Evolutionary conservation across 2,329 filamentous ascomycete species (phyloP).

Genomic region (Arthrinium phaeospermum): DNA sequence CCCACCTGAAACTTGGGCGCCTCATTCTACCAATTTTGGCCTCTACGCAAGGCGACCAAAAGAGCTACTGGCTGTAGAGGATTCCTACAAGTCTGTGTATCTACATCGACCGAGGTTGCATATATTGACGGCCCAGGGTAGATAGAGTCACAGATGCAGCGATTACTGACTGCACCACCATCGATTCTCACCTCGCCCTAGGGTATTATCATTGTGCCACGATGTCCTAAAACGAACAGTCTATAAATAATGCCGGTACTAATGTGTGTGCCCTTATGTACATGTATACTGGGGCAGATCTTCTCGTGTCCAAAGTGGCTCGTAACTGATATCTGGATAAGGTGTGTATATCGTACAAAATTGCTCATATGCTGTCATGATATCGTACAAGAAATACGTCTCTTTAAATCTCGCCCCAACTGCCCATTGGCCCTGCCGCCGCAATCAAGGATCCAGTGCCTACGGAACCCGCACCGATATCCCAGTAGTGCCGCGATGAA

Average conservation of each 20-base stretch:
- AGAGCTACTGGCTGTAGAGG: background rate
- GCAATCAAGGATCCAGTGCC: constrained; percentile 77
- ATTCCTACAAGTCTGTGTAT: background rate
- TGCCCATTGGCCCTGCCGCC: constrained; percentile 71
- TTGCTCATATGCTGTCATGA: background rate
- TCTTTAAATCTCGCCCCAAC: constrained; percentile 73
- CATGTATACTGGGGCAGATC: background rate
- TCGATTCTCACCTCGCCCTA: background rate
- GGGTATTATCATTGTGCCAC: background rate
- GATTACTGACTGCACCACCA: background rate
- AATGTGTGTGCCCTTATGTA: background rate
- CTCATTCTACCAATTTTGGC: background rate
- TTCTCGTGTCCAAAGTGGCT: background rate
- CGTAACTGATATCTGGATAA: background rate
- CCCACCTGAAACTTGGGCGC: constrained; percentile 22
- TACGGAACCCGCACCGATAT: constrained; percentile 76
- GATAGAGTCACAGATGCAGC: background rate
- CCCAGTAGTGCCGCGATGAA: constrained; percentile 84
- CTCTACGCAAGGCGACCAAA: constrained; percentile 4
- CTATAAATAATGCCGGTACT: background rate
- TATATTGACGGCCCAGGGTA: background rate
- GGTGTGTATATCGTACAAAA: constrained; percentile 14
- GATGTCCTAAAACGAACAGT: background rate
- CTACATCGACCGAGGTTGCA: background rate
- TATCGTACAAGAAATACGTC: constrained; percentile 18